Conservation (phyloP, 2,329 filamentous ascomycete genomes). For the Verticillium longisporum region DNA sequence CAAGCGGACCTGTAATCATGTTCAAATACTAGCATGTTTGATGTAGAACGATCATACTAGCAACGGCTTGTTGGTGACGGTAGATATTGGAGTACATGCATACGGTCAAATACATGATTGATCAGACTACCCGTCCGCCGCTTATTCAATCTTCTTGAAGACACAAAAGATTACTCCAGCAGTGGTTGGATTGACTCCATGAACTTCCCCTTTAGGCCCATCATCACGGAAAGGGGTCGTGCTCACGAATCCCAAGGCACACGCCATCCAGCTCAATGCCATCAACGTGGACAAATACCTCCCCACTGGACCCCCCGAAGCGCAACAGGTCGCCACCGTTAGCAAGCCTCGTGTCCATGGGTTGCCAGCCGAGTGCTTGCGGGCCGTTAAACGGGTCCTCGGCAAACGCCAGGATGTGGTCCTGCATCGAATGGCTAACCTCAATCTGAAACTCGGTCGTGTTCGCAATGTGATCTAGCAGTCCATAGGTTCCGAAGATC, state of each 20-base stretch:
- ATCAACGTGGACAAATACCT: constrained; percentile 13
- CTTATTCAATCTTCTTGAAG: too few relatives aligned
- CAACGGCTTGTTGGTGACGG: too few relatives aligned
- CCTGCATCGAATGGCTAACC: constrained; percentile 18
- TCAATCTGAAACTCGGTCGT: constrained; percentile 17
- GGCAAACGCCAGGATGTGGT: constrained; percentile 18
- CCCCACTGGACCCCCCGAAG: constrained; percentile 8
- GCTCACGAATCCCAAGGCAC: constrained; percentile 6
- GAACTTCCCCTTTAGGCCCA: too few relatives aligned
- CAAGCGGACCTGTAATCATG: too few relatives aligned
- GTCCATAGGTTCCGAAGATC: constrained; percentile 28
- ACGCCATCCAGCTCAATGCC: constrained; percentile 11
- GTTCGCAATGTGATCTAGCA: constrained; percentile 14
- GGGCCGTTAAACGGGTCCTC: constrained; percentile 17
- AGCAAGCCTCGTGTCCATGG: constrained; percentile 11
- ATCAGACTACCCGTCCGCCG: too few relatives aligned
- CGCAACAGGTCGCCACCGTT: constrained; percentile 9
- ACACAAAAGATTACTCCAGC: too few relatives aligned
- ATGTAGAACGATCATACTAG: too few relatives aligned
- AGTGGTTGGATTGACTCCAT: too few relatives aligned
- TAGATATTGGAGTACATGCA: too few relatives aligned
- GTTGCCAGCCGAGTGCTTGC: constrained; percentile 13
- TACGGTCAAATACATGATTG: too few relatives aligned
- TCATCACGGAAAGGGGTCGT: constrained; percentile 8
- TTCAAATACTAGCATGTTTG: too few relatives aligned